Conservation (phyloP, 2,329 filamentous ascomycete species). For the Thielaviopsis ethacetica region DNA sequence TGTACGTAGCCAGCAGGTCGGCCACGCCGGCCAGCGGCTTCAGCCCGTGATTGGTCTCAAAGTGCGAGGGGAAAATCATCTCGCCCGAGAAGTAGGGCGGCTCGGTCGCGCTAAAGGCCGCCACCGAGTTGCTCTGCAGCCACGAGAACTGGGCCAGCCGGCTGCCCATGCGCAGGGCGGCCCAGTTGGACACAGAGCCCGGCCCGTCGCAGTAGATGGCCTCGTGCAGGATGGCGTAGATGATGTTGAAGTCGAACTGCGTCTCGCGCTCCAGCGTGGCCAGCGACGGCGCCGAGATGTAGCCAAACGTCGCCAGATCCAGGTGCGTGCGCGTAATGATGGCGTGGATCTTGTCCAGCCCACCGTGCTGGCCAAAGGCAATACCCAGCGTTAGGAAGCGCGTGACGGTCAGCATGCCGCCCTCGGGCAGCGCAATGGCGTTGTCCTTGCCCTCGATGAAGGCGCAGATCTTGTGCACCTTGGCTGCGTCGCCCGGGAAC, state of each 20-base stretch:
- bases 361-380: conserved; percentile 62
- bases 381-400: conserved; percentile 67
- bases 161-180: conserved; percentile 48
- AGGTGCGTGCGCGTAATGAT: conserved; percentile 52
- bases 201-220: conserved; percentile 65
- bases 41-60: conserved; percentile 66
- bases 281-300: conserved; percentile 57
- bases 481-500: conserved; percentile 61
- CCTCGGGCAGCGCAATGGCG: conserved; percentile 47
- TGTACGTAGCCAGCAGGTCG: conserved; percentile 48
- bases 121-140: conserved; percentile 24
- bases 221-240: conserved; percentile 82
- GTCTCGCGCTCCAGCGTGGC: conserved; percentile 49
- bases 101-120: conserved; percentile 19
- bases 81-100: conserved; percentile 76
- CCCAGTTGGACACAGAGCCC: conserved; percentile 52
- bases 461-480: conserved; percentile 48
- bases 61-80: conserved; percentile 80
- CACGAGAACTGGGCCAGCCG: conserved; percentile 31
- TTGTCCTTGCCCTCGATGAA: conserved; percentile 44
- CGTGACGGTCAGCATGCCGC: conserved; percentile 54
- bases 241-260: conserved; percentile 57
- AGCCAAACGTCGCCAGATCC: conserved; percentile 63
- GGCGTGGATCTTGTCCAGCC: conserved; percentile 58
- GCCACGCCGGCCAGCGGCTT: conserved; percentile 51